phyloP scores from a whole-genome alignment of 768 basidiomycete genomes.

The Podaxis mareebaensis region DNA sequence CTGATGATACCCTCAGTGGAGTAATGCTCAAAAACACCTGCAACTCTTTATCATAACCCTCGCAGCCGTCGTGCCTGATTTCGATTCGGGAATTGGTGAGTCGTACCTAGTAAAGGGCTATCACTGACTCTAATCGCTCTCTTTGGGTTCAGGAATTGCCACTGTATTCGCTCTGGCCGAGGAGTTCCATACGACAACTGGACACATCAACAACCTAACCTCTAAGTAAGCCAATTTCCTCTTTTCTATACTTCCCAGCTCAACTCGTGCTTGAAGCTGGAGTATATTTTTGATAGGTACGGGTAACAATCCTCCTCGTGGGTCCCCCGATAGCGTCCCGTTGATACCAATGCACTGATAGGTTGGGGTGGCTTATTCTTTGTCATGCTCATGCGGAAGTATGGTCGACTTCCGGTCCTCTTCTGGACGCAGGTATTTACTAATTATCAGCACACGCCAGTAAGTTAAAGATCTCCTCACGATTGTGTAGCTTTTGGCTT shows the following conservation, averaged over 20 bases:
- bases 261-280: slow-evolving; percentile 41
- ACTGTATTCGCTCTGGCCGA: slow-evolving; percentile 60
- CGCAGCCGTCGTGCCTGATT: slow-evolving; percentile 68
- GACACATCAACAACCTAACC: slow-evolving; percentile 62
- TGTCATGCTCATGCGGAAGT: slow-evolving; percentile 63
- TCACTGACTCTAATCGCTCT: neutral
- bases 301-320: neutral
- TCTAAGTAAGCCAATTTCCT: slow-evolving; percentile 40
- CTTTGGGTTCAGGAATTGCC: slow-evolving; percentile 42
- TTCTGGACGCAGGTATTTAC: slow-evolving; percentile 66
- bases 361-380: slow-evolving; percentile 66
- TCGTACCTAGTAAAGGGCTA: neutral
- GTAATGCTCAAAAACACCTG: slow-evolving; percentile 47
- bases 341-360: slow-evolving; percentile 16
- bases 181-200: slow-evolving; percentile 54
- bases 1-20: slow-evolving; percentile 36
- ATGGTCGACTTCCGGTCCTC: slow-evolving; percentile 63
- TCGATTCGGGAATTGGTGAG: slow-evolving; percentile 63
- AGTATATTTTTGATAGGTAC: slow-evolving; percentile 62
- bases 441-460: too few relatives aligned
- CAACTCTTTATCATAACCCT: slow-evolving; percentile 63
- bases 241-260: neutral
- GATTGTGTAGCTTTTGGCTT: slow-evolving; percentile 44
- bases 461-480: neutral
- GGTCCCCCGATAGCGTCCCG: neutral